phyloP scores from a whole-genome alignment of 73 alveolate genomes.

The Uronychia setigera region DNA sequence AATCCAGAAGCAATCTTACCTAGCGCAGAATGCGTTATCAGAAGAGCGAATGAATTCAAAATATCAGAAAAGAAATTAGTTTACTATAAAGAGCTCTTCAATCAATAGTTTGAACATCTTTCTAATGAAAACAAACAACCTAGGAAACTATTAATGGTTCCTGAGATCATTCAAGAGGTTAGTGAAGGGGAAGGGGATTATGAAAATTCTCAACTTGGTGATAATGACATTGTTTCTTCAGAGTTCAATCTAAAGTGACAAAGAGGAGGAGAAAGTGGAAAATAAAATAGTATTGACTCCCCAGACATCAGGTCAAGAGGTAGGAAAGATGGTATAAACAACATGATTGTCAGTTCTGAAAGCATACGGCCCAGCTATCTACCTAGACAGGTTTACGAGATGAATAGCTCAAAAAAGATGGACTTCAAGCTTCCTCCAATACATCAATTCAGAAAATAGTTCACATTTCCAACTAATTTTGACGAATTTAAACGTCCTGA shows the following conservation, averaged over 20 bases:
- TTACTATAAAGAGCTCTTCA: constrained; percentile 7
- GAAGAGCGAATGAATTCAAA: constrained; percentile 18
- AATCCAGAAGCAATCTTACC: constrained; percentile 3
- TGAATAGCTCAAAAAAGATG: too few species aligned
- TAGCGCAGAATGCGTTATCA: constrained; percentile 17
- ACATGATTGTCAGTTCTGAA: background rate
- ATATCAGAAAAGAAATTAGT: constrained; percentile 1
- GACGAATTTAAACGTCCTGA: background rate
- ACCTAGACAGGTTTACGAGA: background rate
- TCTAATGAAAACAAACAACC: background rate
- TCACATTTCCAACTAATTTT: background rate
- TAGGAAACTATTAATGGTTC: constrained; percentile 1
- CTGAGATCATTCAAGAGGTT: constrained; percentile 26
- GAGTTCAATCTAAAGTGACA: background rate
- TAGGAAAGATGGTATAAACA: background rate
- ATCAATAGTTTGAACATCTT: background rate
- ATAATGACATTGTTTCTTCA: background rate
- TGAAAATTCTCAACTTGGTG: background rate
- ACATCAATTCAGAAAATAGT: background rate
- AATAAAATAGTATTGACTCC: background rate
- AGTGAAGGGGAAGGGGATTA: constrained; percentile 6
- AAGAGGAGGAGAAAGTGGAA: background rate
- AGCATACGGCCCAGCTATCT: background rate
- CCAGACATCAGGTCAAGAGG: too few species aligned
- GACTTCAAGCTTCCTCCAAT: constrained; percentile 1